A percentile compares a stretch with the other conserved stretches of the same genome.
phyloP scores from a whole-genome alignment of 129 eudicot species.

The Solidago caesia region DNA sequence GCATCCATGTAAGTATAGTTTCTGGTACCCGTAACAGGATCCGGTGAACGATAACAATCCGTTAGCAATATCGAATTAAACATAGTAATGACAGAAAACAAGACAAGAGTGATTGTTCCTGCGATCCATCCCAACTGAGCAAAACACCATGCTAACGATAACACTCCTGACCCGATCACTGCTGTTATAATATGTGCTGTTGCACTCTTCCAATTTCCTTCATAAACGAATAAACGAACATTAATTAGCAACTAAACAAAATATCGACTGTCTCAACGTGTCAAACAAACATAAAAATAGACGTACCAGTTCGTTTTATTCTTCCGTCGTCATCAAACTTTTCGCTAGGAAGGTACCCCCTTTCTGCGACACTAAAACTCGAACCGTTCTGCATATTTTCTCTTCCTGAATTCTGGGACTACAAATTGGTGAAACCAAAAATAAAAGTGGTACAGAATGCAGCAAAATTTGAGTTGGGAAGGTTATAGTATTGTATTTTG shows the following conservation, averaged over 20 bases:
- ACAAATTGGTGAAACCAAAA: too few relatives aligned
- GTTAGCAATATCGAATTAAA: slow-evolving; percentile 54
- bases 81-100: slow-evolving; percentile 56
- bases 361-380: slow-evolving; percentile 11
- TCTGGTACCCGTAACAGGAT: slow-evolving; percentile 57
- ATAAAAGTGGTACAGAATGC: background rate
- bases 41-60: slow-evolving; percentile 61
- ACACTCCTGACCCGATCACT: slow-evolving; percentile 78
- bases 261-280: background rate
- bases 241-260: background rate
- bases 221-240: background rate
- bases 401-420: background rate
- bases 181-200: slow-evolving; percentile 77
- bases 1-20: slow-evolving; percentile 69
- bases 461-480: background rate
- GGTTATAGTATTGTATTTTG: background rate
- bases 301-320: slow-evolving; percentile 21
- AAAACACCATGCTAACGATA: slow-evolving; percentile 73
- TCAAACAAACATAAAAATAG: background rate
- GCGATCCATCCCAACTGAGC: slow-evolving; percentile 84
- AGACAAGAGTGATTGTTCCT: slow-evolving; percentile 47
- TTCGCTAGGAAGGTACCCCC: slow-evolving; percentile 20
- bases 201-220: slow-evolving; percentile 59
- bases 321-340: slow-evolving; percentile 31
- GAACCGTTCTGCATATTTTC: slow-evolving; percentile 19